phyloP scores from a whole-genome alignment of 2,329 filamentous ascomycete genomes.

The Fusarium sp. region DNA sequence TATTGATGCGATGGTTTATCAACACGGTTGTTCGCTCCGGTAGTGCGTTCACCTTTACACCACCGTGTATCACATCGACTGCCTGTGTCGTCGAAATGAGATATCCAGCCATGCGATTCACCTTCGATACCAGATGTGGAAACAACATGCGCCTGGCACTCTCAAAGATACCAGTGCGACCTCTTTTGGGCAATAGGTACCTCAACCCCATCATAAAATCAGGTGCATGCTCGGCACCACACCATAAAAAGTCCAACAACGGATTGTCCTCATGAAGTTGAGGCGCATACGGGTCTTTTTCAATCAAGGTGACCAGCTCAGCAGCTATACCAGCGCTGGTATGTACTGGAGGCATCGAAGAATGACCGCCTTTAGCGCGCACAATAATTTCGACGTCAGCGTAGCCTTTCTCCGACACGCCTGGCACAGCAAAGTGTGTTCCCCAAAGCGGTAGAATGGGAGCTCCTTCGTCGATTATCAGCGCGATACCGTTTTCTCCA shows the following conservation, averaged over 20 bases:
- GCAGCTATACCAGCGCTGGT: background rate
- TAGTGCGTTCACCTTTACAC: background rate
- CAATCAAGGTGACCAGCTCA: background rate
- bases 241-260: background rate
- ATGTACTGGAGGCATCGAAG: background rate
- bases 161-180: rapidly evolving
- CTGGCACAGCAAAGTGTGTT: background rate
- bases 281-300: background rate
- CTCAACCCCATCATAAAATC: background rate
- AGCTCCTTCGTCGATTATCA: background rate
- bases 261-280: background rate
- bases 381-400: background rate
- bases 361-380: background rate
- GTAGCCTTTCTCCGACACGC: background rate
- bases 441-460: background rate
- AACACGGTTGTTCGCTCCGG: background rate
- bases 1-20: background rate
- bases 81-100: background rate
- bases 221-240: background rate
- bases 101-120: background rate
- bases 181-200: background rate
- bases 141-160: background rate
- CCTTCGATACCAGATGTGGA: background rate
- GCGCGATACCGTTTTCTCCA: background rate
- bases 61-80: background rate